Evolutionary conservation across 805 yeast species (phyloP), one percentile per base, ranked within the genome.

Genomic region (Metschnikowia chrysomelidarum): DNA sequence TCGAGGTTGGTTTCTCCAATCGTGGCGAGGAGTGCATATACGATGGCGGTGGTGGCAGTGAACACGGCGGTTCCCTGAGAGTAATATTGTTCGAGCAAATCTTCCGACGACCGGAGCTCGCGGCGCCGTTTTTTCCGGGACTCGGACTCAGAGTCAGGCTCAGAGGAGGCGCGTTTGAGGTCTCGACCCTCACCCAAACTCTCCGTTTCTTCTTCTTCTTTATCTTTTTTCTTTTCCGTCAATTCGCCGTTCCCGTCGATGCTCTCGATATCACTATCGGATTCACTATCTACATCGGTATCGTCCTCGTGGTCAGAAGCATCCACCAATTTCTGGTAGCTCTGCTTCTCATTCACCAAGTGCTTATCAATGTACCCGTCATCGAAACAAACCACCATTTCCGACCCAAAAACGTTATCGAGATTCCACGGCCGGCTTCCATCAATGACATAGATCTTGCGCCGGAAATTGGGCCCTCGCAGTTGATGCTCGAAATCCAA

Each of bases 371-470:
- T 70, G 30, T 68, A 67, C 0, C 96, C 96, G 56, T 91, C 98
- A 53, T 89, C 98, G 41, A 89, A 75, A 58, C 98, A 89, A 5
- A 71, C 71, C 4, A 93, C 76, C 44, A 78, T 71, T 7, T 78
- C 77, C 5, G 91, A 80, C 1, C 95, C 96, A 68, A 85, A 89
- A 30, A 93, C 53, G 54, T 93, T 93, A 56, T 89, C 96, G 45
- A 93, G 65, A 60, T 89, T 89, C 98, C 98, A 93, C 4, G 98
- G 99, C 45, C 98, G 67, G 46, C 85, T 93, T 3, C 95, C 88
- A 60, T 93, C 99, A 37, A 93, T 71, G 8, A 94, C 75, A 51
- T 87, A 94, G 2, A 91, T 74, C 38, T 71, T 76, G 44, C 93
- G 71, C 30, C 62, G 72, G 25, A 71, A 56, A 11, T 23, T 22